Conservation (phyloP, 2,329 filamentous ascomycete species). For the Chlorencoelia australis region DNA sequence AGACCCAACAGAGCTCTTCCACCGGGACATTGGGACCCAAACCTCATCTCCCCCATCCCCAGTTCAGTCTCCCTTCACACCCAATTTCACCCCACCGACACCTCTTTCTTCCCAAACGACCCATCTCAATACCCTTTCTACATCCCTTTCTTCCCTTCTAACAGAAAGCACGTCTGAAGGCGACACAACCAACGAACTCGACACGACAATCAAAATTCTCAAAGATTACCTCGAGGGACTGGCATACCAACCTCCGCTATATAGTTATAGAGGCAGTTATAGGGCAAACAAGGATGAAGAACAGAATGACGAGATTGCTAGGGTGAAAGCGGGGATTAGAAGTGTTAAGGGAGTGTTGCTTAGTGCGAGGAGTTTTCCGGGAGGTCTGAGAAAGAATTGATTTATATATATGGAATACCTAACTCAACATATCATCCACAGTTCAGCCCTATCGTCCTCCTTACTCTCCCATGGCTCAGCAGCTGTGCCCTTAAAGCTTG, state of each 20-base stretch:
- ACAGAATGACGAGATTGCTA: conserved; percentile 61
- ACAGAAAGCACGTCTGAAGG: conserved; percentile 29
- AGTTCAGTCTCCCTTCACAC: conserved; percentile 14
- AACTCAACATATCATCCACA: too few relatives aligned
- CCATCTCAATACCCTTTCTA: conserved; percentile 36
- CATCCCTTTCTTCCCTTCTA: conserved; percentile 40
- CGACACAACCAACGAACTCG: conserved; percentile 15
- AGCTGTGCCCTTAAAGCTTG: too few relatives aligned
- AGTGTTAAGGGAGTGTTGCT: conserved; percentile 71
- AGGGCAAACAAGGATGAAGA: conserved; percentile 30
- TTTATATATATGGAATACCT: too few relatives aligned
- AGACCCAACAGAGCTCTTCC: conserved; percentile 69
- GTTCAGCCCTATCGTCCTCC: too few relatives aligned
- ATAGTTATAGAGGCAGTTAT: conserved; percentile 25
- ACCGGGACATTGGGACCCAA: conserved; percentile 71
- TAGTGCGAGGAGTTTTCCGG: conserved; percentile 62
- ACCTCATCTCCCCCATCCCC: conserved; percentile 42
- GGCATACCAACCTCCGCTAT: conserved; percentile 34
- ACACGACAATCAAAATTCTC: conserved; percentile 36
- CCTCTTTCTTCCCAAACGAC: conserved; percentile 29
- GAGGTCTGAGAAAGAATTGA: conserved; percentile 13
- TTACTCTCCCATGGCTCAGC: too few relatives aligned
- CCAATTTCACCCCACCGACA: conserved; percentile 2
- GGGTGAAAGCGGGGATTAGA: conserved; percentile 64
- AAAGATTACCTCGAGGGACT: conserved; percentile 56